Percentiles rank a stretch among this genome's conserved stretches.
These are phyloP conservation scores for Alternaria sp. DNA, from an alignment of 2,329 filamentous ascomycete species.

Conservation along the genomic window DNA sequence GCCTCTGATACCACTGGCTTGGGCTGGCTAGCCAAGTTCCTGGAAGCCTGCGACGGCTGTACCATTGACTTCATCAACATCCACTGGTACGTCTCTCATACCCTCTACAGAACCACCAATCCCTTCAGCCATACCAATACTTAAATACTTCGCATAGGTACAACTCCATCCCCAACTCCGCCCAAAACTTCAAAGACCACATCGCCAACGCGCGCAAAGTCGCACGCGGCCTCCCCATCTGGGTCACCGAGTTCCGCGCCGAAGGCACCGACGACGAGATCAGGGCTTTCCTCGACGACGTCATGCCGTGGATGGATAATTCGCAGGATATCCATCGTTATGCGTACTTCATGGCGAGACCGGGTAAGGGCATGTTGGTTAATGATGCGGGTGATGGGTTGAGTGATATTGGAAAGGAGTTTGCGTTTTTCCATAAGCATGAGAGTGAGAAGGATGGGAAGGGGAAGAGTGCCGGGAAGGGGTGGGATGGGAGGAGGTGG, in stretches of 20 bases:
- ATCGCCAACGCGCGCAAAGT: constrained; percentile 44
- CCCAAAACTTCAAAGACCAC: constrained; percentile 40
- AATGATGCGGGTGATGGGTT: constrained; percentile 21
- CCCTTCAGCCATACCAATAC: no score
- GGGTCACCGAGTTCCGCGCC: constrained; percentile 45
- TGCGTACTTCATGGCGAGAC: constrained; percentile 33
- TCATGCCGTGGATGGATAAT: constrained; percentile 42
- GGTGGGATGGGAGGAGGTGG: background rate
- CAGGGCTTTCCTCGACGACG: constrained; percentile 29
- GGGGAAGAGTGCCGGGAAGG: background rate
- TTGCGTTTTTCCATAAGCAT: constrained; percentile 5
- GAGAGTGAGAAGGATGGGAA: background rate
- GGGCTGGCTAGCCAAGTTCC: constrained; percentile 35
- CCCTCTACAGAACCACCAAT: no score
- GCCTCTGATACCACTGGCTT: constrained; percentile 21
- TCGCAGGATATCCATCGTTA: constrained; percentile 39
- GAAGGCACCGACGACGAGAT: constrained; percentile 26
- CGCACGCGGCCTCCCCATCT: constrained; percentile 59
- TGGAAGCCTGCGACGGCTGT: constrained; percentile 36
- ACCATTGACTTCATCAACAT: constrained; percentile 44
- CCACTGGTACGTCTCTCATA: constrained; percentile 32
- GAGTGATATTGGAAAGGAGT: constrained; percentile 22
- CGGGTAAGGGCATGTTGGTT: constrained; percentile 20
- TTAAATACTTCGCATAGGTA: constrained; percentile 15
- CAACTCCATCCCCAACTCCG: constrained; percentile 16